Percentiles rank a stretch among this genome's conserved stretches.
phyloP scores from a whole-genome alignment of 228 moss, liverwort and hornwort species.

The Sphagnum fallax region DNA sequence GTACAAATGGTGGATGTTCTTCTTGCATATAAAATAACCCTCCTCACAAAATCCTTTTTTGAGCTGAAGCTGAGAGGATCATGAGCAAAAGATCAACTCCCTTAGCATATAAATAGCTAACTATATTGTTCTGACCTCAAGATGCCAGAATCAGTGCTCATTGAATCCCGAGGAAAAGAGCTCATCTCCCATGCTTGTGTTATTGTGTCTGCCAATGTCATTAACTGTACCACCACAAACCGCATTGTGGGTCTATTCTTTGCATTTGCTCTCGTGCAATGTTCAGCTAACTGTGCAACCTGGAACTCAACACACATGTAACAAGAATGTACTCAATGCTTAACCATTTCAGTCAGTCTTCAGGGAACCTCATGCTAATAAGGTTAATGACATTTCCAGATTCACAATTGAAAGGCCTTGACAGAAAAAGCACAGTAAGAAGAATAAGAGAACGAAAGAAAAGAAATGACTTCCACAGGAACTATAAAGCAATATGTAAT shows the following conservation, averaged over 20 bases:
- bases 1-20: too few relatives aligned
- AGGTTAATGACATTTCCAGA: not conserved
- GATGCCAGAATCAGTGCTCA: too few relatives aligned
- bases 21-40: too few relatives aligned
- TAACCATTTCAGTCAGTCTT: not conserved
- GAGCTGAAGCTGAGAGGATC: too few relatives aligned
- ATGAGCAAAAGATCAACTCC: too few relatives aligned
- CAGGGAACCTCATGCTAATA: not conserved
- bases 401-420: not conserved
- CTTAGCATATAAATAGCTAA: too few relatives aligned
- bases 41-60: too few relatives aligned
- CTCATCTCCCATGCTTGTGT: slow-evolving; percentile 71
- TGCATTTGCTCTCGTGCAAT: slow-evolving; percentile 66
- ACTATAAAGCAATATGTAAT: too few relatives aligned
- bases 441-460: not conserved
- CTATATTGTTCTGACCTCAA: too few relatives aligned
- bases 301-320: slow-evolving; percentile 9
- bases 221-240: slow-evolving; percentile 70
- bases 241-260: slow-evolving; percentile 70
- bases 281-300: slow-evolving; percentile 78
- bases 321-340: not conserved
- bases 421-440: not conserved
- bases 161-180: slow-evolving; percentile 10
- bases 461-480: too few relatives aligned
- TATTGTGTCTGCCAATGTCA: slow-evolving; percentile 64